Conservation (phyloP, 768 basidiomycete species). For the Mrakia hoshinonis region DNA sequence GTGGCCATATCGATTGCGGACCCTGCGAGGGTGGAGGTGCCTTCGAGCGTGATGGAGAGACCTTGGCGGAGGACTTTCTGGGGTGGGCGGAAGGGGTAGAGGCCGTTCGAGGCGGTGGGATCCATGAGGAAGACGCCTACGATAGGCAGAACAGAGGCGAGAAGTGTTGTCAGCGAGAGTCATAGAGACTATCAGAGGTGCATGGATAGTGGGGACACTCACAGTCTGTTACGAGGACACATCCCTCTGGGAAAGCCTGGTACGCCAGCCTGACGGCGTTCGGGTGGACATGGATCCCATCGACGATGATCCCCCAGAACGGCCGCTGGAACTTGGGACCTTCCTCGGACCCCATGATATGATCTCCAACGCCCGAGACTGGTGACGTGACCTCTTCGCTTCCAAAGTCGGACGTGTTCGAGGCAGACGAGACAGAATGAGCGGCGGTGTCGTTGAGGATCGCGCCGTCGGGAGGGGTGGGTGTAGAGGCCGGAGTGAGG, state of each 20-base stretch:
- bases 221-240: constrained; percentile 87
- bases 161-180: no score
- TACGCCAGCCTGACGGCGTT: constrained; percentile 84
- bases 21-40: constrained; percentile 78
- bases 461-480: background rate
- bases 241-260: constrained; percentile 70
- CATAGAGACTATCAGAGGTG: background rate
- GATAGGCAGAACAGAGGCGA: no score
- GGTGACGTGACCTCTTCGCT: background rate
- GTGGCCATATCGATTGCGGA: constrained; percentile 49
- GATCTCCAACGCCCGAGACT: background rate
- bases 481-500: constrained; percentile 2
- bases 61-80: constrained; percentile 72
- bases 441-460: background rate
- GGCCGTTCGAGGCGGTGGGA: constrained; percentile 70
- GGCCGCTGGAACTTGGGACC: constrained; percentile 53
- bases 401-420: constrained; percentile 47
- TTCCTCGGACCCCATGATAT: background rate
- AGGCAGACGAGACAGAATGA: background rate
- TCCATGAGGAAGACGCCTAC: constrained; percentile 84
- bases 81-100: constrained; percentile 81
- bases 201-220: constrained; percentile 30
- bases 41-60: constrained; percentile 68
- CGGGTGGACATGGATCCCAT: constrained; percentile 84
- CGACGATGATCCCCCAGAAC: constrained; percentile 81